Evolutionary conservation across 805 yeast genomes (phyloP), one percentile per base, ranked within the genome.

Genomic region (Candida alai): DNA sequence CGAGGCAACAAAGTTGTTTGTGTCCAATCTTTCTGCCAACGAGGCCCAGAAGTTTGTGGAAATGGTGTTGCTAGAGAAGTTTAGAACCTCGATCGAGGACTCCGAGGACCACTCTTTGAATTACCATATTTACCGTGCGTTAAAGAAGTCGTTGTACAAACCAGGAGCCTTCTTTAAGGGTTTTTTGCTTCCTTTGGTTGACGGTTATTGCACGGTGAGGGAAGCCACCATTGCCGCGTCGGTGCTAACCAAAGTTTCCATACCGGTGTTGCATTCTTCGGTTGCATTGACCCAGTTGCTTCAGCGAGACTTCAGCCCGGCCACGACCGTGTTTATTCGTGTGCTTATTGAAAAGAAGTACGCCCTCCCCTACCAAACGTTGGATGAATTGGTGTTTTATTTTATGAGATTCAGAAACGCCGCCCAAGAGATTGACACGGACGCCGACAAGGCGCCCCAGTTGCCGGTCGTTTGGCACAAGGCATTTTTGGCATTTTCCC

Each of bases 111-210:
- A 84, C 50, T 77, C 76, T 23, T 72, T 93, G 44, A 90, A 94
- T 62, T 90, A 93, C 55, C 99, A 93, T 56, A 69, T 93, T 26
- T 93, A 93, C 60, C 77, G 96, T 51, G 80, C 98, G 0, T 64
- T 93, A 48, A 90, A 89, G 60, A 93, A 93, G 64, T 77, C 97
- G 0, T 71, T 94, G 35, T 93, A 93, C 69, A 93, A 93, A 59
- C 98, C 99, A 19, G 88, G 93, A 36, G 98, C 98, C 8, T 93
- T 90, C 53, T 93, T 90, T 74, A 90, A 88, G 60, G 99, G 98
- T 1, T 88, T 93, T 52, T 66, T 93, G 40, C 85, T 93, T 55
- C 97, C 97, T 16, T 68, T 93, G 39, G 84, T 88, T 12, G 94
- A 87, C 51, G 73, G 77, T n/a, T 84, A 84, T 34, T 89, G 97